Evolutionary conservation across 2,329 filamentous ascomycete species (phyloP), one percentile per base, ranked within the genome.

Genomic region (Microcyclospora pomicola): DNA sequence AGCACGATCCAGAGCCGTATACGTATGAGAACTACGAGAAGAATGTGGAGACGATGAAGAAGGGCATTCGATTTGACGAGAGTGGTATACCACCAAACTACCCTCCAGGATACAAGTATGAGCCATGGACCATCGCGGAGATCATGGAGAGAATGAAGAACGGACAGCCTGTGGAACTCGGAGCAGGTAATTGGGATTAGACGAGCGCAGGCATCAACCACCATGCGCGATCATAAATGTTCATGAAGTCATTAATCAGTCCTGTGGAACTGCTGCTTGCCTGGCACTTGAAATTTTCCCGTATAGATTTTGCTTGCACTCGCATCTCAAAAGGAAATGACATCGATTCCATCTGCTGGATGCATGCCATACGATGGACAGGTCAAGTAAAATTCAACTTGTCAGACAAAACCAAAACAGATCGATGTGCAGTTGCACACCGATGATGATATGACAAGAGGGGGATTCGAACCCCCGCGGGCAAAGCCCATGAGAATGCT

Each of bases 1-100:
- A 42, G 27, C 63, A 66, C 43, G 63, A 67, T 41, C 63, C 63
- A 1, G 64, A 67, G 44, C 52, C 54, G 2, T 65, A 67, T 40
- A 62, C 60, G 3, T 63, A 63, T 33, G 57, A 64, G 39, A 61
- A 66, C 47, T 66, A 65, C 42, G 49, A 50, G 29, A 59, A 60
- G 47, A 56, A 56, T 24, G 59, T 63, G 27, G 56, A 61, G 41
- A 58, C 59, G 28, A 55, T 66, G 45, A 59, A 63, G 47, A 55
- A 55, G 39, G 63, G 63, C 2, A 48, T 61, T 2, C 49, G 54
- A 10, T 64, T 67, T 53, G 55, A 60, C 37, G 63, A 68, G 47
- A 59, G 61, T 27, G 49, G 53, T 24, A 50, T 63, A 31, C 59
- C 60, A 43, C 61, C 63, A 3, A 69, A 69, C 43, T 63, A 61